These are phyloP conservation scores for Brassica hybrid DNA, from an alignment of 441 rosid genomes.

Conservation along the genomic window DNA sequence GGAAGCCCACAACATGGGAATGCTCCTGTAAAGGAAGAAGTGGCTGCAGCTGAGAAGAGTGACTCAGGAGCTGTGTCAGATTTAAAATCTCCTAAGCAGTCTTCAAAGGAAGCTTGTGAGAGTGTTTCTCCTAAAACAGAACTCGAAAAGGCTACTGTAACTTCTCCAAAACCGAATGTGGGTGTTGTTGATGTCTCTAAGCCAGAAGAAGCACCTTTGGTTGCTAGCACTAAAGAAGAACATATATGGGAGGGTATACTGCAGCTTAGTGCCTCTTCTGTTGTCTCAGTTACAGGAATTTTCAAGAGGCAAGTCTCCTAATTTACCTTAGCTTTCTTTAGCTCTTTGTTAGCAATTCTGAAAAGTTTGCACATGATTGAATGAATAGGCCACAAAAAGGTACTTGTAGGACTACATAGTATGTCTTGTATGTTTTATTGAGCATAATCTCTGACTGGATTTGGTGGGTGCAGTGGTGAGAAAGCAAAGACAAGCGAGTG, in stretches of 20 bases:
- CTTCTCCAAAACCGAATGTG: constrained; percentile 24
- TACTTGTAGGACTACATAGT: background rate
- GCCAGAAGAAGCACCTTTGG: constrained; percentile 27
- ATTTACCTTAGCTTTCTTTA: background rate
- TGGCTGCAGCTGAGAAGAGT: constrained; percentile 42
- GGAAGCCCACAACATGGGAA: constrained; percentile 48
- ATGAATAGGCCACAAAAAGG: background rate
- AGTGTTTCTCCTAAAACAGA: constrained; percentile 22
- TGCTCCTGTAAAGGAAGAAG: constrained; percentile 43
- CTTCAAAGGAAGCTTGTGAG: constrained; percentile 42
- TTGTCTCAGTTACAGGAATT: constrained; percentile 56
- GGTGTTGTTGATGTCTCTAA: constrained; percentile 25
- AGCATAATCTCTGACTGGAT: constrained; percentile 21
- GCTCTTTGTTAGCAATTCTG: constrained; percentile 11
- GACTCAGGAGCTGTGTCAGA: constrained; percentile 44
- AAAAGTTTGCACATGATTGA: background rate
- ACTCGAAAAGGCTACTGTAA: constrained; percentile 24
- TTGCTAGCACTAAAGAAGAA: constrained; percentile 44
- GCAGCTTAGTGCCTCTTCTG: constrained; percentile 58
- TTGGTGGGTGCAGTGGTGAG: constrained; percentile 65
- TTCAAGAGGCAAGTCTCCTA: constrained; percentile 66
- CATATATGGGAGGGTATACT: constrained; percentile 77
- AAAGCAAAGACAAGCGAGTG: constrained; percentile 65
- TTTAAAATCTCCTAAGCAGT: constrained; percentile 5
- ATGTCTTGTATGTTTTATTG: background rate